These are phyloP conservation scores for Meyerozyma athensensis DNA, from an alignment of 1,139 yeast species.

Conservation along the genomic window DNA sequence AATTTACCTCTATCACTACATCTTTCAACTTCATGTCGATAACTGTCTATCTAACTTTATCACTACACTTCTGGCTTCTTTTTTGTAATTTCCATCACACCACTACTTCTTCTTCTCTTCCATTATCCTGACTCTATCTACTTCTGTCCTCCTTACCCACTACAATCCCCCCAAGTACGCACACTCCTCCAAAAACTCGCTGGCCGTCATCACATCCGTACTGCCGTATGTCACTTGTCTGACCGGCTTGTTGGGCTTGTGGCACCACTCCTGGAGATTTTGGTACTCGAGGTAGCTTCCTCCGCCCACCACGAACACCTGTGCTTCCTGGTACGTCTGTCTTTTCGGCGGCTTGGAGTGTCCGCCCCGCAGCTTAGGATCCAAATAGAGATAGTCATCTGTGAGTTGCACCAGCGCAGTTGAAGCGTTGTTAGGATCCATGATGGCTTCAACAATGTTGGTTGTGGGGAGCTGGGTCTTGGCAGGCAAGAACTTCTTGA, in stretches of 20 bases:
- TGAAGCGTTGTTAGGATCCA: conserved; percentile 72
- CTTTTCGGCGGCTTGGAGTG: conserved; percentile 86
- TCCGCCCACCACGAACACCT: conserved; percentile 94
- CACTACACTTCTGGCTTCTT: too few species aligned
- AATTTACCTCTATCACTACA: too few species aligned
- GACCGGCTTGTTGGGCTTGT: conserved; percentile 36
- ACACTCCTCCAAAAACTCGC: conserved; percentile 71
- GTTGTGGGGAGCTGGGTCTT: conserved; percentile 86
- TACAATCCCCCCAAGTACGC: conserved; percentile 43
- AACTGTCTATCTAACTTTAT: too few species aligned
- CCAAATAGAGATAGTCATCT: conserved; percentile 86
- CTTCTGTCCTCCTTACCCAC: too few species aligned
- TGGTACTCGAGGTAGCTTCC: conserved; percentile 94
- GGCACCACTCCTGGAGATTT: conserved; percentile 81
- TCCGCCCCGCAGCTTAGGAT: conserved; percentile 87
- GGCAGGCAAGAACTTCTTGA: conserved; percentile 82
- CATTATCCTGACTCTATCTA: too few species aligned
- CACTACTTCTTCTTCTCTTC: too few species aligned
- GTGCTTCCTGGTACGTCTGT: conserved; percentile 71
- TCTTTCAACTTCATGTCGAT: too few species aligned
- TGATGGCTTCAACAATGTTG: conserved; percentile 81
- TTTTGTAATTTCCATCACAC: too few species aligned
- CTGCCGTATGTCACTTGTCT: conserved; percentile 76
- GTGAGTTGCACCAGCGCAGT: conserved; percentile 62
- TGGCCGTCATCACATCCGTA: conserved; percentile 75